Percentiles rank a stretch among this genome's conserved stretches.
These are phyloP conservation scores for Kwoniella mangroviensis DNA, from an alignment of 768 basidiomycete genomes.

Conservation along the genomic window DNA sequence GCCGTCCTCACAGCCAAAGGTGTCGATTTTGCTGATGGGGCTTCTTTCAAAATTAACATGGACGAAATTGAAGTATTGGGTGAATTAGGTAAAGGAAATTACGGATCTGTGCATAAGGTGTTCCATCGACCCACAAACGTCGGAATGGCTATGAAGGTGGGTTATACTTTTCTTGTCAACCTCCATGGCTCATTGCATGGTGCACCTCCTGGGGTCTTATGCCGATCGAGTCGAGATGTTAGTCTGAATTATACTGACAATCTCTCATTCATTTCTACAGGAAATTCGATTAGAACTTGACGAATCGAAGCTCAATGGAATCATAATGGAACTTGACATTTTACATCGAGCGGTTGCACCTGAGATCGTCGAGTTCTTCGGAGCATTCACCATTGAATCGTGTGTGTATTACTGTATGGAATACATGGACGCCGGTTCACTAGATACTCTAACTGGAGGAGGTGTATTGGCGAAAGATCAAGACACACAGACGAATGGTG, in stretches of 20 bases:
- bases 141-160: constrained; percentile 97
- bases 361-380: constrained; percentile 97
- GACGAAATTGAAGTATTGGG: constrained; percentile 85
- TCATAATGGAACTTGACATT: constrained; percentile 98
- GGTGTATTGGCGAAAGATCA: constrained; percentile 61
- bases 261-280: constrained; percentile 60
- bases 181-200: neutral
- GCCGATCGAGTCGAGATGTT: too few relatives aligned
- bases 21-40: constrained; percentile 85
- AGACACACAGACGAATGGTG: constrained; percentile 24
- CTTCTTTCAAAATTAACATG: constrained; percentile 93
- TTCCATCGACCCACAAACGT: constrained; percentile 92
- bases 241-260: too few relatives aligned
- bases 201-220: too few relatives aligned
- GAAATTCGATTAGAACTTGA: constrained; percentile 98
- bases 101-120: constrained; percentile 96
- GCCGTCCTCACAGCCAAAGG: constrained; percentile 89
- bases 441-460: constrained; percentile 74
- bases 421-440: constrained; percentile 97
- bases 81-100: constrained; percentile 94
- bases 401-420: constrained; percentile 99
- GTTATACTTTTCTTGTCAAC: constrained; percentile 26
- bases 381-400: constrained; percentile 99
- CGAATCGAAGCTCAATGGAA: constrained; percentile 87
- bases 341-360: constrained; percentile 89